Base-by-base conservation (phyloP, 2,329 filamentous ascomycete genomes). In the Exophiala sp. region DNA sequence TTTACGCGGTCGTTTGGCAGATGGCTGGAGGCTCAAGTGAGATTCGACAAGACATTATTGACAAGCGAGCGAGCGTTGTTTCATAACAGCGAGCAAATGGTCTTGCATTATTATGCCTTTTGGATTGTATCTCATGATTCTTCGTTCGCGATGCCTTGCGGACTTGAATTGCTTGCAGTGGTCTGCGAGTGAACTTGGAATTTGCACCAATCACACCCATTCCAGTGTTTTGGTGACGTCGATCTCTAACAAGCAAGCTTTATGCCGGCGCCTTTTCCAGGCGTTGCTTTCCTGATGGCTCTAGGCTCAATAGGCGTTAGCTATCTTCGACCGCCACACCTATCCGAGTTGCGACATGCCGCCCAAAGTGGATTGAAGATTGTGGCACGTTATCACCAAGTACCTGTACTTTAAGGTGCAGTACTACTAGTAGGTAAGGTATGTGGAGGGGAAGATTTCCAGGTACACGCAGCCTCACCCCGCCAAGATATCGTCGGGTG, bases 1-100 rank as follows among this genome's bases (percentile, higher is more conserved):
- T 60, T 60, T 57, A 55, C 45, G 51, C 49, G 48, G 20, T 42
- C 35, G 41, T 38, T 48, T 39, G 43, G 14, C 41, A 40, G 49
- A 57, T 50, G 57, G 57, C 57, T 57, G 54, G 57, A 44, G 46
- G 40, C 18, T 29, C 24, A 29, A 29, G 24, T 29, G 24, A 29
- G 24, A 29, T 29, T 29, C 24, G 7, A 29, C 24, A 29, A 29
- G 41, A 43, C 10, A 43, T 24, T 14, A 24, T 7, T 14, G 29
- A 24, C 29, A 14, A 24, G 41, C 41, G 21, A n/a, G 29, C 21
- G 11, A 20, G 41, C 18, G 6, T 29, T 38, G 11, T 12, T 38
- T 38, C 11, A 38, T 12, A 38, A 38, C 11, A 38, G 35, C 14
- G 3, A 38, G 35, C 35, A 38, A 9, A 16, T 5, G 2, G 24